Evolutionary conservation across 805 yeast genomes (phyloP), one percentile per base, ranked within the genome.

Genomic region (Hanseniaspora meyeri): DNA sequence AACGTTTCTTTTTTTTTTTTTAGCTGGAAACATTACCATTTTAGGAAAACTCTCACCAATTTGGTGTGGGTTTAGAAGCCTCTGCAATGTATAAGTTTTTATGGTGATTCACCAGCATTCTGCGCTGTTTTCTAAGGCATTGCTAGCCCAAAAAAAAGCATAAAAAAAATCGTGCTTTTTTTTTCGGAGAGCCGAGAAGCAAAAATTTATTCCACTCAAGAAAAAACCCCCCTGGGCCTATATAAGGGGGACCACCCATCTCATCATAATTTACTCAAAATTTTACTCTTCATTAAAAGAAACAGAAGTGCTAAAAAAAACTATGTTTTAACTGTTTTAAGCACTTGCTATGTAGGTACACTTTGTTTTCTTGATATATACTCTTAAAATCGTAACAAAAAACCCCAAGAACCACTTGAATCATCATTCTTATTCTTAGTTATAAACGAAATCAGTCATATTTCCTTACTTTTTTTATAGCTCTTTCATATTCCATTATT

Each of bases 321-420:
- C 51, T 53, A 51, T 51, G 55, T 51, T 51, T 51, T 51, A 43
- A 51, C 46, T 43, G 32, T n/a, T 43, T 37, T 43, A 45, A 45
- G 14, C 27, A 14, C 43, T 36, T 48, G 38, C 27, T 48, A 27
- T 24, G 17, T 19, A 29, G 43, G 56, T 43, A 42, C 17, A 17
- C 37, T 46, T 39, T 24, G 16, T 17, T 7, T 17, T 34, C 19
- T 34, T 37, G 40, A 31, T 27, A 17, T 31, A 4, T 24, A 42
- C 43, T 43, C 24, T 34, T 8, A 16, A 9, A 43, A 8, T 49
- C 45, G 45, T 38, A 49, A 49, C 37, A 20, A 39, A 53, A 46
- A 37, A 20, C n/a, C 45, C 49, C 49, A 47, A 47, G 49, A 46
- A 47, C 39, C 37, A 39, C 34, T 36, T 27, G 34, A 40, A 43